Evolutionary conservation across 768 basidiomycete genomes (phyloP), one percentile per base, ranked within the genome.

Genomic region (Suillus subaureus): DNA sequence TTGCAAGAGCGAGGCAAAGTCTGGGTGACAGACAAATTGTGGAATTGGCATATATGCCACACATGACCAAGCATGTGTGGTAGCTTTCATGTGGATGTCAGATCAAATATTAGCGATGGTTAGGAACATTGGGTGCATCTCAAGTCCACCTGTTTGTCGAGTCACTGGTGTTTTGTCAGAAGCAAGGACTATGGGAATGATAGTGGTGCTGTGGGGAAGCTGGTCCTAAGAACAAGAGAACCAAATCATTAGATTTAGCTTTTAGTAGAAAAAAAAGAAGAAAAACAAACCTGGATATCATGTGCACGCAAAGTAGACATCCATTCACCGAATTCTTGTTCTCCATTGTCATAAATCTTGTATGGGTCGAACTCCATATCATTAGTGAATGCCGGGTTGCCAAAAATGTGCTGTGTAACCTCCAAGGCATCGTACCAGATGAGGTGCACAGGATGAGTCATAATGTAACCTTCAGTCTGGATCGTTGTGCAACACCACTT

Each of bases 141-240:
- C 3, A 3, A 37, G 37, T 1, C 37, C 11, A 1, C 37, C 37
- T 37, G 37, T 37, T 11, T 37, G 37, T 37, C 12, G 37, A 37
- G 37, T 37, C 1, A 37, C 37, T 2, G 12, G 37, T 1, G 37
- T 37, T 11, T 37, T 37, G 37, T 37, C 37, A 1, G 37, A 37
- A 11, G 74, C 73, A 9, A 71, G 60, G 21, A 79, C 68, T 2
- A 70, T 66, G 3, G 76, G 75, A 12, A 78, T 63, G 16, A 80
- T 66, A 2, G 76, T 78, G 1, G 70, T 66, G 0, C 73, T 75
- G 3, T 39, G 21, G 2, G 71, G 73, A 23, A 76, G 49, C 49
- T 68, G 49, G 4, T 61, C 57, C 71, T 74, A 49, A 15, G 60
- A 58, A 47, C 51, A 43, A 45, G 52, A 18, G 37, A 37, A 37